These are phyloP conservation scores for Bryoerythrophyllum caledonicum DNA, from an alignment of 225 moss, liverwort and hornwort genomes.

Conservation along the genomic window DNA sequence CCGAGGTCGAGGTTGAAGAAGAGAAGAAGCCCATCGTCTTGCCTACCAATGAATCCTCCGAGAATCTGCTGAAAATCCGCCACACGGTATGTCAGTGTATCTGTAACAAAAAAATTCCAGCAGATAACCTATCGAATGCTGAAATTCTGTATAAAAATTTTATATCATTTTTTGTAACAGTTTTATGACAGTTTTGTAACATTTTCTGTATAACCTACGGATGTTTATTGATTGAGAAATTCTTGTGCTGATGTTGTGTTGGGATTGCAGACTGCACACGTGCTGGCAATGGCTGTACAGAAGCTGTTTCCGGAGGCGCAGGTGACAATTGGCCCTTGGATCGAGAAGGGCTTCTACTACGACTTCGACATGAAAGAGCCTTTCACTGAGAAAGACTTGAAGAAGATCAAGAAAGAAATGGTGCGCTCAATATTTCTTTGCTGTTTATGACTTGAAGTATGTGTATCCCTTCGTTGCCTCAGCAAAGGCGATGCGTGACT, in stretches of 20 bases:
- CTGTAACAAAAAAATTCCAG: too few relatives aligned
- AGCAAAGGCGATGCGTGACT: too few relatives aligned
- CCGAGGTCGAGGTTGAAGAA: conserved; percentile 68
- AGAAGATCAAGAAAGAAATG: conserved; percentile 99
- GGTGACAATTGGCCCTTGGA: conserved; percentile 97
- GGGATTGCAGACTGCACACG: conserved; percentile 78
- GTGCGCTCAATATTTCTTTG: conserved; percentile 28
- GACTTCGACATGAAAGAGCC: conserved; percentile 97
- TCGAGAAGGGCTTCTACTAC: conserved; percentile 96
- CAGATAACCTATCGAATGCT: too few relatives aligned
- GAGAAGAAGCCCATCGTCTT: conserved; percentile 65
- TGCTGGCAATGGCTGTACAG: conserved; percentile 99
- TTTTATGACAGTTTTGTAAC: too few relatives aligned
- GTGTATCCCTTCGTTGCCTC: too few relatives aligned
- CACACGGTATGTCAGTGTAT: conserved; percentile 64
- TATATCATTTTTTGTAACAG: too few relatives aligned
- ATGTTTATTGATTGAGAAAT: neutral
- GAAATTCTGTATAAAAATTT: too few relatives aligned
- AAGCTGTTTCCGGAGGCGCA: conserved; percentile 93
- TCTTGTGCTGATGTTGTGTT: conserved; percentile 8
- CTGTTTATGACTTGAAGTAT: too few relatives aligned
- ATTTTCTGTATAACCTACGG: too few relatives aligned
- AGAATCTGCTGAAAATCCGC: conserved; percentile 73
- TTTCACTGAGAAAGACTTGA: conserved; percentile 88
- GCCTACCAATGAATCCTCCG: conserved; percentile 84